Conservation (phyloP, 2,329 filamentous ascomycete genomes). For the Epichloe baconii region DNA sequence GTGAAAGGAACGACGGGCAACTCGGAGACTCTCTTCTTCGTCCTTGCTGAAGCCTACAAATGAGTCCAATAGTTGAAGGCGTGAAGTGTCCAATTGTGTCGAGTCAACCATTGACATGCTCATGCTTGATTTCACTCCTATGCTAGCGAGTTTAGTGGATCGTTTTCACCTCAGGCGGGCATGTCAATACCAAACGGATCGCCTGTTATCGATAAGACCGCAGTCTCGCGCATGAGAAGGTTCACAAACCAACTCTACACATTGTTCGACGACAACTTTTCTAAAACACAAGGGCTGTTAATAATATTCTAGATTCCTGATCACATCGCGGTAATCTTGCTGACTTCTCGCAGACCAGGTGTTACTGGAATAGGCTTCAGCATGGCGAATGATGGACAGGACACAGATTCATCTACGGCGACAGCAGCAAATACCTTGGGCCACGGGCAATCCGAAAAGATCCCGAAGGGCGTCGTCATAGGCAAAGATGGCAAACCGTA, state of each 20-base stretch:
- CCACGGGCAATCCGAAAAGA: slow-evolving; percentile 32
- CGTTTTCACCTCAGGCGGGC: neutral
- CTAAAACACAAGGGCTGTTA: neutral
- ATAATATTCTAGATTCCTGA: neutral
- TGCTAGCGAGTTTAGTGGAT: neutral
- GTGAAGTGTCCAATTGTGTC: neutral
- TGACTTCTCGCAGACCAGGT: neutral
- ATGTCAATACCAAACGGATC: neutral
- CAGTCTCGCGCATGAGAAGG: too few species aligned
- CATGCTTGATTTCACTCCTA: too few species aligned
- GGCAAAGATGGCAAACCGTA: slow-evolving; percentile 78
- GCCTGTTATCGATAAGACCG: too few species aligned
- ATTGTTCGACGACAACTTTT: too few species aligned
- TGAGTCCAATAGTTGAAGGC: neutral
- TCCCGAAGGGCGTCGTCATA: slow-evolving; percentile 60
- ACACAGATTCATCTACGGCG: slow-evolving; percentile 13
- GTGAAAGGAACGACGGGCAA: neutral
- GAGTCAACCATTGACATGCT: neutral
- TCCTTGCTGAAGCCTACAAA: neutral
- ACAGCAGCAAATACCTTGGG: slow-evolving; percentile 9
- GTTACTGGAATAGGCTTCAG: neutral
- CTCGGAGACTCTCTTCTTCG: neutral
- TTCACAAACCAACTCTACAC: too few species aligned
- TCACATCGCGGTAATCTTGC: neutral
- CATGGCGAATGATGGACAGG: slow-evolving; percentile 27